A percentile compares a stretch with the other conserved stretches of the same genome.
These are phyloP conservation scores for Fomes fomentarius DNA, from an alignment of 1,284 basidiomycete species.

Conservation along the genomic window DNA sequence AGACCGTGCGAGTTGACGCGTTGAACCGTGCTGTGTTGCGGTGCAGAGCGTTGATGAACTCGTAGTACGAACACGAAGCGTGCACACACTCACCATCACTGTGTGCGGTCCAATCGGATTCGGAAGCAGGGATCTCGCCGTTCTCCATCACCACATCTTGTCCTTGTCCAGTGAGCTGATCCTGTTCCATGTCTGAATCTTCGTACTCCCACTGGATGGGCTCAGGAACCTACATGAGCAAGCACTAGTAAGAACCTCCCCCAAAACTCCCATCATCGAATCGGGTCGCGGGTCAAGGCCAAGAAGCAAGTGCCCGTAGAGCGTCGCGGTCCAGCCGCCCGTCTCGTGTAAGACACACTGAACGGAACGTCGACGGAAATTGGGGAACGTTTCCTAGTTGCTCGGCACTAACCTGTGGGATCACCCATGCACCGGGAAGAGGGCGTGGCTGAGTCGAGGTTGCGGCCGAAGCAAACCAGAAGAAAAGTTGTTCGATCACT, in stretches of 20 bases:
- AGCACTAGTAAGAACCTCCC: conserved; percentile 1
- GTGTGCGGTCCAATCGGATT: conserved; percentile 51
- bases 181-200: conserved; percentile 25
- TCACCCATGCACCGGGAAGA: conserved; percentile 24
- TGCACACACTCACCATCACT: conserved; percentile 45
- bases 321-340: not conserved
- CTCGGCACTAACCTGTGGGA: conserved; percentile 37
- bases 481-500: conserved; percentile 32
- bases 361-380: not conserved
- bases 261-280: not conserved
- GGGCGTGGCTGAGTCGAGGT: conserved; percentile 1
- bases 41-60: too few species aligned
- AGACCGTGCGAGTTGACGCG: too few species aligned
- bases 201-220: conserved; percentile 36
- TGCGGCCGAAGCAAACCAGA: conserved; percentile 34
- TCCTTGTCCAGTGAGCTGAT: not conserved
- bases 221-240: conserved; percentile 47
- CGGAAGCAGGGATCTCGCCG: conserved; percentile 37
- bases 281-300: conserved; percentile 7
- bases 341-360: not conserved
- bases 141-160: too few species aligned
- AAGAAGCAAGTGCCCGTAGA: conserved; percentile 1
- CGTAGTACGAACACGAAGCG: too few species aligned
- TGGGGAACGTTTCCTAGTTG: not conserved
- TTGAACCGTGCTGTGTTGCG: too few species aligned